These are phyloP conservation scores for Sporothrix inflata DNA, from an alignment of 2,329 filamentous ascomycete species.

Conservation along the genomic window DNA sequence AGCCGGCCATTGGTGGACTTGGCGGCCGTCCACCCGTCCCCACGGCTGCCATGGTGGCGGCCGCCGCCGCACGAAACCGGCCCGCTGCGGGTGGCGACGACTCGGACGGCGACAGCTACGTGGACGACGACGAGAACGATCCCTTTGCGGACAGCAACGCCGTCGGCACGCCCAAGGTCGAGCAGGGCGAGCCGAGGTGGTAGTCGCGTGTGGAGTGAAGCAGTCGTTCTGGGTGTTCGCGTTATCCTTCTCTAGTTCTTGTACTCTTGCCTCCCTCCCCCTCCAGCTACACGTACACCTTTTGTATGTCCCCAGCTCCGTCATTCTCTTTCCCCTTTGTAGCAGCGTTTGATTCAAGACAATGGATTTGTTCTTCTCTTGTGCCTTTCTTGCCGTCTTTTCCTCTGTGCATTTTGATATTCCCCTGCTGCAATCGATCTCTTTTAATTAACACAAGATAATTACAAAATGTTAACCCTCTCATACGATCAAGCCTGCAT, in stretches of 20 bases:
- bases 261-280: neutral
- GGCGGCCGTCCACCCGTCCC: conserved; percentile 23
- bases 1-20: conserved; percentile 42
- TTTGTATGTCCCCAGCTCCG: neutral
- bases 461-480: too few relatives aligned
- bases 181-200: conserved; percentile 45
- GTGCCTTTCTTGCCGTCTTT: neutral
- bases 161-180: conserved; percentile 49
- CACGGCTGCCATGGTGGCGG: conserved; percentile 25
- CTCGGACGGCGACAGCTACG: conserved; percentile 60
- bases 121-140: conserved; percentile 75
- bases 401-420: neutral
- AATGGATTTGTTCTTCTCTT: neutral
- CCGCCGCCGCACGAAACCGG: conserved; percentile 48
- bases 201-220: conserved; percentile 27
- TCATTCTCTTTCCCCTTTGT: neutral
- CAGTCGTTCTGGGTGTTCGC: too few relatives aligned
- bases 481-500: neutral
- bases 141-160: conserved; percentile 86
- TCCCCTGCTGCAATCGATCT: neutral
- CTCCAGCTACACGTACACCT: neutral
- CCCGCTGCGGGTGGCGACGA: conserved; percentile 38
- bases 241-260: neutral
- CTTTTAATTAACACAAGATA: neutral
- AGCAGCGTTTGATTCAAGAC: neutral